phyloP scores from a whole-genome alignment of 768 basidiomycete genomes.

The Suillus fuscotomentosus region DNA sequence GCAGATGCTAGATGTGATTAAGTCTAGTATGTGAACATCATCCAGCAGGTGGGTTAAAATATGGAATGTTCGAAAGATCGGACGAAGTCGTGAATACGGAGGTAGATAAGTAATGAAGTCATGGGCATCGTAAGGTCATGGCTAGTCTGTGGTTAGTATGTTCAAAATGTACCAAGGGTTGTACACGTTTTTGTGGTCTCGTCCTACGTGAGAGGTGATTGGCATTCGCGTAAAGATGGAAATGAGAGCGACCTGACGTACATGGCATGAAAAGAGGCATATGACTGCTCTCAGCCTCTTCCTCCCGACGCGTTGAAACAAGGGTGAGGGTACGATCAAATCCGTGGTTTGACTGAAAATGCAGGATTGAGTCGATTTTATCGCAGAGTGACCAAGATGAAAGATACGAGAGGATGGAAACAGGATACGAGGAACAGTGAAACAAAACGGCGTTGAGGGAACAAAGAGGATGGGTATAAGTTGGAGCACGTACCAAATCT shows the following conservation, averaged over 20 bases:
- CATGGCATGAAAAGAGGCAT: not conserved
- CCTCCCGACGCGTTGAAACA: conserved; percentile 54
- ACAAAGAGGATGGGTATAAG: not conserved
- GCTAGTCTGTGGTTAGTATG: not conserved
- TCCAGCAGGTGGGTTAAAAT: not conserved
- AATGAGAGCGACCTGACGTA: not conserved
- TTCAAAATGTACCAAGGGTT: not conserved
- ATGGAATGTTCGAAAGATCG: not conserved
- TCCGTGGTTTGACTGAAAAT: conserved; percentile 63
- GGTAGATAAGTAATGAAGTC: not conserved
- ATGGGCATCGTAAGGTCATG: conserved; percentile 1
- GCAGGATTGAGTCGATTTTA: conserved; percentile 7
- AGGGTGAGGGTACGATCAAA: conserved; percentile 68
- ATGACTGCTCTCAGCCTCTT: conserved; percentile 34
- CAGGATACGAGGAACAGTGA: not conserved
- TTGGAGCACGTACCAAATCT: conserved; percentile 55
- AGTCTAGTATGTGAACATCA: not conserved
- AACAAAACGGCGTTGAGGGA: not conserved
- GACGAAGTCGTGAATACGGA: not conserved
- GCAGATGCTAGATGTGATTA: conserved; percentile 3
- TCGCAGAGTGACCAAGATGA: not conserved
- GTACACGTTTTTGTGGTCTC: not conserved
- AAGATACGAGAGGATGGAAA: conserved; percentile 4
- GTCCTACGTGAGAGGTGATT: not conserved
- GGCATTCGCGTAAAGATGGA: not conserved